phyloP scores from a whole-genome alignment of 495 filamentous ascomycete genomes.

The Entonaema liquescens region DNA sequence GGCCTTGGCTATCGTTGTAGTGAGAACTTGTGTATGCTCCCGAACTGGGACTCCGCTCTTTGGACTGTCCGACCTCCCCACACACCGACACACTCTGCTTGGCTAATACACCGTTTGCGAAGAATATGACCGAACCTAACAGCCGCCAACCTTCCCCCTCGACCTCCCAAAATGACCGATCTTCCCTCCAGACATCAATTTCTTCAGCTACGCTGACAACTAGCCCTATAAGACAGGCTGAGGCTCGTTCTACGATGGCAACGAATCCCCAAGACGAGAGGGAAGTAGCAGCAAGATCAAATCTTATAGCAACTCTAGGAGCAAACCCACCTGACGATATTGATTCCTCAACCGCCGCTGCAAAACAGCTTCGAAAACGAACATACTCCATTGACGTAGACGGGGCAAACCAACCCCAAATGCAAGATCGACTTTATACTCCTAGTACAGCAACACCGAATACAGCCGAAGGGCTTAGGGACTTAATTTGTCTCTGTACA shows the following conservation, averaged over 20 bases:
- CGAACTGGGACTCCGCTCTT: slow-evolving; percentile 32
- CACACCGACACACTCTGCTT: slow-evolving; percentile 30
- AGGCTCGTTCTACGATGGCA: slow-evolving; percentile 30
- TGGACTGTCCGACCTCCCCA: slow-evolving; percentile 23
- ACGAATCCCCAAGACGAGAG: slow-evolving; percentile 17
- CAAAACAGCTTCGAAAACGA: slow-evolving; percentile 47
- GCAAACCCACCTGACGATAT: slow-evolving; percentile 16
- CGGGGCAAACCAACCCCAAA: slow-evolving; percentile 53
- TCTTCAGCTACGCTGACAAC: slow-evolving; percentile 18
- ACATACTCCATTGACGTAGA: slow-evolving; percentile 59
- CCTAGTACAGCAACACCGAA: slow-evolving; percentile 43
- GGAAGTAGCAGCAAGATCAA: slow-evolving; percentile 20
- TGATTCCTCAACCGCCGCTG: not conserved
- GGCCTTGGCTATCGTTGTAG: slow-evolving; percentile 19
- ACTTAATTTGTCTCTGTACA: slow-evolving; percentile 87
- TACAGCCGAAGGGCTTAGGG: slow-evolving; percentile 46
- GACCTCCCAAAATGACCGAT: slow-evolving; percentile 29
- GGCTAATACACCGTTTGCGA: slow-evolving; percentile 29
- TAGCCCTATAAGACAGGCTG: slow-evolving; percentile 12
- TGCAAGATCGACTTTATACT: slow-evolving; percentile 52
- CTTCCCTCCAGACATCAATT: slow-evolving; percentile 27
- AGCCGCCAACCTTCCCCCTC: slow-evolving; percentile 27
- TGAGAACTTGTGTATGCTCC: slow-evolving; percentile 33
- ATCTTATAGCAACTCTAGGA: not conserved
- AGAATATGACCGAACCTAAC: slow-evolving; percentile 33